Evolutionary conservation across 257 asterid species (phyloP).

Genomic region (Catharanthus roseus): DNA sequence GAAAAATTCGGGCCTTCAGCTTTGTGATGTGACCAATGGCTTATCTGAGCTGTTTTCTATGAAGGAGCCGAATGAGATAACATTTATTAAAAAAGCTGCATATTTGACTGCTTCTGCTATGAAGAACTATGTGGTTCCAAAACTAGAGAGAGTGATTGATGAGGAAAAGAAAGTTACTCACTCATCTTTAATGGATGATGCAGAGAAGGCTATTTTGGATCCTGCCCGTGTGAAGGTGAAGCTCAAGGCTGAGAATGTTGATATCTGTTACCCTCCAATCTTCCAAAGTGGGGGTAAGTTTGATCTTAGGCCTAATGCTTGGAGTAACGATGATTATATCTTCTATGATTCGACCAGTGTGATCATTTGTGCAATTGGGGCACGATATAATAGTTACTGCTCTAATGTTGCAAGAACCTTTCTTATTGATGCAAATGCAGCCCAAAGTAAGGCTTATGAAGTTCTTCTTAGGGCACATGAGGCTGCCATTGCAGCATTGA

Average conservation of each 20-base stretch:
- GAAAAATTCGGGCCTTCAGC: conserved; percentile 36
- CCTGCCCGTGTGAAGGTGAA: conserved; percentile 57
- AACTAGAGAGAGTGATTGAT: conserved; percentile 52
- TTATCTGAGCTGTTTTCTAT: conserved; percentile 54
- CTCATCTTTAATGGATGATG: conserved; percentile 56
- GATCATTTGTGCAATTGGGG: conserved; percentile 70
- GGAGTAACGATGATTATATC: conserved; percentile 51
- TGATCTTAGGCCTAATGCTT: conserved; percentile 64
- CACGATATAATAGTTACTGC: conserved; percentile 68
- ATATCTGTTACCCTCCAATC: conserved; percentile 79
- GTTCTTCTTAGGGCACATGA: conserved; percentile 67
- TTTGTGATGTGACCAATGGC: conserved; percentile 54
- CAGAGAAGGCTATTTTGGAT: conserved; percentile 69
- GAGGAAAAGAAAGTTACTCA: conserved; percentile 75
- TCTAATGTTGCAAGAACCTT: conserved; percentile 65
- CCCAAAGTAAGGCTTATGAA: conserved; percentile 61
- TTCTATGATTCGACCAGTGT: conserved; percentile 57
- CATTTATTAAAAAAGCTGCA: conserved; percentile 58
- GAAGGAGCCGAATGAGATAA: conserved; percentile 48
- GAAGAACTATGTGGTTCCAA: conserved; percentile 62
- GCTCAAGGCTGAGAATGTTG: conserved; percentile 67
- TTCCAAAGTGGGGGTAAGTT: conserved; percentile 79
- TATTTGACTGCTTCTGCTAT: conserved; percentile 52
- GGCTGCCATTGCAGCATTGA: conserved; percentile 57
- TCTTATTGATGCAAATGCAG: conserved; percentile 48